Percentiles rank a stretch among this genome's conserved stretches.
These are phyloP conservation scores for Candida methanosorbosa DNA, from an alignment of 805 yeast species.

Conservation along the genomic window DNA sequence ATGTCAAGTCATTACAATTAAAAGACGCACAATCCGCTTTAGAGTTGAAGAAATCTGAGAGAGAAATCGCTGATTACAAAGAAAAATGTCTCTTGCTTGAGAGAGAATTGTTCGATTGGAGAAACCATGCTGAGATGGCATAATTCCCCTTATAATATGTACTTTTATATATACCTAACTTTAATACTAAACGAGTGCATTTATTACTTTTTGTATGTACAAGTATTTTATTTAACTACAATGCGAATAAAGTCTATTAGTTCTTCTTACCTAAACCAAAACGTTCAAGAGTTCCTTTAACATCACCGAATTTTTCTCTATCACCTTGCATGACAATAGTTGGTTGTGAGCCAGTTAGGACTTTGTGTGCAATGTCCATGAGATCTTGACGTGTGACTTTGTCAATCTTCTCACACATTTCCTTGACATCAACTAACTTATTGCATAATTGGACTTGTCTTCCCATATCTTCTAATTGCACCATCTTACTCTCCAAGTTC, in stretches of 20 bases:
- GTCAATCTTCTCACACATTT: slow-evolving; percentile 77
- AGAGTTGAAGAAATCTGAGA: slow-evolving; percentile 36
- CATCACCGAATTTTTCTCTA: slow-evolving; percentile 79
- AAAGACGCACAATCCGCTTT: slow-evolving; percentile 36
- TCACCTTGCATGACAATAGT: slow-evolving; percentile 87
- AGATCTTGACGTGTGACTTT: slow-evolving; percentile 59
- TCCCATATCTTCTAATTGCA: slow-evolving; percentile 92
- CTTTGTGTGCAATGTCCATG: slow-evolving; percentile 60
- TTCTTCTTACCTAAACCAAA: slow-evolving; percentile 77
- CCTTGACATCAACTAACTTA: slow-evolving; percentile 60
- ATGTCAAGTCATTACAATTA: slow-evolving; percentile 32
- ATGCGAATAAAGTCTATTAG: no score
- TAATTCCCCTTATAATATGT: no score
- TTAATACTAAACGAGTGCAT: no score
- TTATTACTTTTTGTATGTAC: no score
- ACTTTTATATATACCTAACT: no score
- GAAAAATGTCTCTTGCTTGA: slow-evolving; percentile 45
- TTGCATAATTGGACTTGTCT: slow-evolving; percentile 88
- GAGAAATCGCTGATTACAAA: slow-evolving; percentile 48
- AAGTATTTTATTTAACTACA: no score
- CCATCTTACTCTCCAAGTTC: slow-evolving; percentile 89
- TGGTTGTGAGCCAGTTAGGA: slow-evolving; percentile 71
- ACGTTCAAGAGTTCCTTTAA: slow-evolving; percentile 49
- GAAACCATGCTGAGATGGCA: slow-evolving; percentile 19
- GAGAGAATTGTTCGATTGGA: slow-evolving; percentile 51